These are phyloP conservation scores for Ilex aquifolium DNA, from an alignment of 257 asterid species.

Conservation along the genomic window DNA sequence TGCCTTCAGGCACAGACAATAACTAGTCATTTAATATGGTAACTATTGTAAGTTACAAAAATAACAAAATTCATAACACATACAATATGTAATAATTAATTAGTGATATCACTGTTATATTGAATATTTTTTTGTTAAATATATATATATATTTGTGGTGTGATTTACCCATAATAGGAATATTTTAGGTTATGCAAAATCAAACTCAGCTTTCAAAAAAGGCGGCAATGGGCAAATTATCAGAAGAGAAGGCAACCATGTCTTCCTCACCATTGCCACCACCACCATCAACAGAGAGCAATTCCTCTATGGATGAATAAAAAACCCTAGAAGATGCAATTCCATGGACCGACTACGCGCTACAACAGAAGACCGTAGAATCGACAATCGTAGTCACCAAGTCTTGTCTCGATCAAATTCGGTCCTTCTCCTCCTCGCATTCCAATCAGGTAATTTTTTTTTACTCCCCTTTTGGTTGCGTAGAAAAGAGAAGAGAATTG, in stretches of 20 bases:
- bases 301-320: constrained; percentile 12
- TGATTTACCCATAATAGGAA: too few species aligned
- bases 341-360: constrained; percentile 64
- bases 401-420: constrained; percentile 65
- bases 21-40: too few species aligned
- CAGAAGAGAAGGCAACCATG: constrained; percentile 9
- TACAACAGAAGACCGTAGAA: constrained; percentile 61
- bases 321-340: constrained; percentile 19
- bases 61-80: too few species aligned
- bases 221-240: constrained; percentile 20
- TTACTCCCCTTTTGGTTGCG: neutral
- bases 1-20: too few species aligned
- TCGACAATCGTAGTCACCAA: constrained; percentile 53
- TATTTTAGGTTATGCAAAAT: neutral
- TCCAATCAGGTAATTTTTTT: constrained; percentile 56
- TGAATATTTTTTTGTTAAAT: too few species aligned
- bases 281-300: neutral
- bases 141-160: too few species aligned
- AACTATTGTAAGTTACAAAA: too few species aligned
- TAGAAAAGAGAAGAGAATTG: neutral
- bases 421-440: constrained; percentile 78
- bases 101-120: too few species aligned
- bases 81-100: too few species aligned
- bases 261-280: constrained; percentile 2
- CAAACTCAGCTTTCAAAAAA: neutral